These are phyloP conservation scores for Spergularia azorica DNA, from an alignment of 179 eudicot species.

Conservation along the genomic window DNA sequence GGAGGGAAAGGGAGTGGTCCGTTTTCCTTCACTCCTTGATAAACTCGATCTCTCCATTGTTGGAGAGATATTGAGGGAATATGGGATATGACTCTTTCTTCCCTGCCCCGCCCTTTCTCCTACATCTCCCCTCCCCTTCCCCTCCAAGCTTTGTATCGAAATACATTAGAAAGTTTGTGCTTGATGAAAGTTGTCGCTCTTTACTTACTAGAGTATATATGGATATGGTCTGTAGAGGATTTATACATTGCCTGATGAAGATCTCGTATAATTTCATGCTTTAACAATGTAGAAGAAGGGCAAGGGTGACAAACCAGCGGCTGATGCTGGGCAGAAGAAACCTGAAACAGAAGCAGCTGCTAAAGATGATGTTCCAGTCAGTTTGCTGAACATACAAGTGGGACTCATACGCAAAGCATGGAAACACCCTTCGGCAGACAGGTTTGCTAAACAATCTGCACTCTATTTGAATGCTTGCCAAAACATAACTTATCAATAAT, in stretches of 20 bases:
- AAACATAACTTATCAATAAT: no score
- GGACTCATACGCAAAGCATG: slow-evolving; percentile 86
- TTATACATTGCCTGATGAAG: slow-evolving; percentile 6
- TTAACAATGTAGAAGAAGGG: slow-evolving; percentile 43
- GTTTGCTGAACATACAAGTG: slow-evolving; percentile 81
- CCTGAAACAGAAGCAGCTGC: slow-evolving; percentile 60
- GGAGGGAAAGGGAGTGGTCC: no score
- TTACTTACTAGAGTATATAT: background rate
- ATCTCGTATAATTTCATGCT: slow-evolving; percentile 8
- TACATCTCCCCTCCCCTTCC: no score
- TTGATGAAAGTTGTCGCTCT: background rate
- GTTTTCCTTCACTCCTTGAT: no score
- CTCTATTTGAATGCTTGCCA: background rate
- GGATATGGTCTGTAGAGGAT: background rate
- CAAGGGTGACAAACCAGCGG: slow-evolving; percentile 45
- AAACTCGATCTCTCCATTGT: no score
- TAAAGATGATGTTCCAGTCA: slow-evolving; percentile 75
- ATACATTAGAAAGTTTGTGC: no score
- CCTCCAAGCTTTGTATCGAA: no score
- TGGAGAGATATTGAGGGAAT: no score
- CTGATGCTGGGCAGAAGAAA: slow-evolving; percentile 50
- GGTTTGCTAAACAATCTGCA: slow-evolving; percentile 41
- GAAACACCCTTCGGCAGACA: slow-evolving; percentile 98
- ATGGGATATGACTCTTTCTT: no score
- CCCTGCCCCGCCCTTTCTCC: no score